These are phyloP conservation scores for Fusarium kyushuense DNA, from an alignment of 2,329 filamentous ascomycete genomes.

Conservation along the genomic window DNA sequence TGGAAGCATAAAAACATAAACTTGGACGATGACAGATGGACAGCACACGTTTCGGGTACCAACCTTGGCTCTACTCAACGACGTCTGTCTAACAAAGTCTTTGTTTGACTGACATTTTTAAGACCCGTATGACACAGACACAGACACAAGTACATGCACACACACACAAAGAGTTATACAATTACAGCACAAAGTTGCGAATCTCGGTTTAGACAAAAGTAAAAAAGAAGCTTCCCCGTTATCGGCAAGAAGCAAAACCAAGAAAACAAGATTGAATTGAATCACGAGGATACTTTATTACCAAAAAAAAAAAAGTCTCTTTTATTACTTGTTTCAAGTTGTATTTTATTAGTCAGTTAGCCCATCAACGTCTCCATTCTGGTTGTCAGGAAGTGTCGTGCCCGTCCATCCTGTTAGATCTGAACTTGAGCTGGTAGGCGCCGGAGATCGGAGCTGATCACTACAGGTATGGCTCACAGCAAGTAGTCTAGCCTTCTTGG, in stretches of 20 bases:
- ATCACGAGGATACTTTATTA: background rate
- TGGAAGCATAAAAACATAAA: slow-evolving; percentile 1
- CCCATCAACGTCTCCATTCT: background rate
- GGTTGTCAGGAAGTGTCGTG: background rate
- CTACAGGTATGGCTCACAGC: slow-evolving; percentile 31
- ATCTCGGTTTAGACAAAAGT: background rate
- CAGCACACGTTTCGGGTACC: slow-evolving; percentile 1
- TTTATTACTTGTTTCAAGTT: background rate
- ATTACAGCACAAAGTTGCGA: slow-evolving; percentile 3
- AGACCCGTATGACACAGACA: slow-evolving; percentile 8
- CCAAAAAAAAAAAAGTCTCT: background rate
- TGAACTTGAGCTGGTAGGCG: background rate
- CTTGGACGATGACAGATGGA: background rate
- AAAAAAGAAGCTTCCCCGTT: background rate
- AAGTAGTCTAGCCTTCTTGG: slow-evolving; percentile 25
- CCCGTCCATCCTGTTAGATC: slow-evolving; percentile 1
- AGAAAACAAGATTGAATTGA: background rate
- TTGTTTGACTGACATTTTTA: background rate
- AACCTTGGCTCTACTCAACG: slow-evolving; percentile 1
- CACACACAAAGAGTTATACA: slow-evolving; percentile 3
- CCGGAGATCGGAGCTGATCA: slow-evolving; percentile 39
- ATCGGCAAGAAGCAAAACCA: background rate
- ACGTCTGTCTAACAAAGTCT: background rate
- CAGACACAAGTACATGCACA: background rate
- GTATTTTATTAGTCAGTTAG: background rate